These are phyloP conservation scores for Helianthus annuus DNA, from an alignment of 129 eudicot genomes.

Conservation along the genomic window HanXRQr2.0-SUNRISE NC_035439.2:142408585-142409084, in stretches of 20 bases:
- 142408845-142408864: slow-evolving; percentile 38
- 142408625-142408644: slow-evolving; percentile 19
- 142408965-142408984: slow-evolving; percentile 21
- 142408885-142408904: slow-evolving; percentile 20
- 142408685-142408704: slow-evolving; percentile 34
- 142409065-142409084: slow-evolving; percentile 21
- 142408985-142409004: slow-evolving; percentile 33
- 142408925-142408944: slow-evolving; percentile 24
- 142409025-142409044: slow-evolving; percentile 33
- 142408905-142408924: slow-evolving; percentile 19
- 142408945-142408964: slow-evolving; percentile 3
- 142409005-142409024: slow-evolving; percentile 26
- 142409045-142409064: slow-evolving; percentile 26
- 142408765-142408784: slow-evolving; percentile 22
- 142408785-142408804: slow-evolving; percentile 31
- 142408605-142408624: not conserved
- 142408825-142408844: slow-evolving; percentile 23
- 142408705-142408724: slow-evolving; percentile 34
- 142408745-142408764: slow-evolving; percentile 31
- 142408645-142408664: slow-evolving; percentile 35
- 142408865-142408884: slow-evolving; percentile 29
- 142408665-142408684: slow-evolving; percentile 37
- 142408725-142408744: slow-evolving; percentile 26
- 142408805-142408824: slow-evolving; percentile 16
- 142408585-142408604: slow-evolving; percentile 32